phyloP scores from a whole-genome alignment of 164 flowering plant species.

The Annona squamosa region DNA sequence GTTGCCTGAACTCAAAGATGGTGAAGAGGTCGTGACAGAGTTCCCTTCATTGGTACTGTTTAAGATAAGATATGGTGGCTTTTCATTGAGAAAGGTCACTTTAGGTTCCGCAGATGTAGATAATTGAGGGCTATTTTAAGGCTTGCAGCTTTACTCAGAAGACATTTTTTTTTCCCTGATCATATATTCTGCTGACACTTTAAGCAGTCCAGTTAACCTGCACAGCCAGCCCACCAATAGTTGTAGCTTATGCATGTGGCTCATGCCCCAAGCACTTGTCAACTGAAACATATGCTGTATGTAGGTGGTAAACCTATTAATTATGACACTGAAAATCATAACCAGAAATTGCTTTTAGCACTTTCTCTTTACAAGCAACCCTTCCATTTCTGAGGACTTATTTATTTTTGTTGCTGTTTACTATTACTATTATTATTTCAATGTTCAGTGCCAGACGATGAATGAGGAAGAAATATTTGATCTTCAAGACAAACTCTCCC shows the following conservation, averaged over 20 bases:
- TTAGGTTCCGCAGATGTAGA: too few relatives aligned
- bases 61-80: too few relatives aligned
- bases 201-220: too few relatives aligned
- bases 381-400: not conserved
- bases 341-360: not conserved
- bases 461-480: slow-evolving; percentile 98
- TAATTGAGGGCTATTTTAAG: too few relatives aligned
- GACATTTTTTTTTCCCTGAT: too few relatives aligned
- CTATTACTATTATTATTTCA: not conserved
- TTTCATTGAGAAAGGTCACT: too few relatives aligned
- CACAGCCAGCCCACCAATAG: not conserved
- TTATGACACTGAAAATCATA: not conserved
- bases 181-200: too few relatives aligned
- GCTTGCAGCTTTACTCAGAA: too few relatives aligned
- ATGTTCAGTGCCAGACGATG: slow-evolving; percentile 73
- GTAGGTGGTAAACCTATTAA: not conserved
- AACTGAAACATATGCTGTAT: not conserved
- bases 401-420: not conserved
- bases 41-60: too few relatives aligned
- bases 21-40: too few relatives aligned
- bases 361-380: not conserved
- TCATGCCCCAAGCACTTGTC: not conserved
- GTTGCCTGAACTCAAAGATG: too few relatives aligned
- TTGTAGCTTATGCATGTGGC: not conserved
- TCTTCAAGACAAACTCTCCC: slow-evolving; percentile 81